Percentiles rank a stretch among this genome's conserved stretches.
phyloP scores from a whole-genome alignment of 129 eudicot genomes.

The Oenanthe sinensis region DNA sequence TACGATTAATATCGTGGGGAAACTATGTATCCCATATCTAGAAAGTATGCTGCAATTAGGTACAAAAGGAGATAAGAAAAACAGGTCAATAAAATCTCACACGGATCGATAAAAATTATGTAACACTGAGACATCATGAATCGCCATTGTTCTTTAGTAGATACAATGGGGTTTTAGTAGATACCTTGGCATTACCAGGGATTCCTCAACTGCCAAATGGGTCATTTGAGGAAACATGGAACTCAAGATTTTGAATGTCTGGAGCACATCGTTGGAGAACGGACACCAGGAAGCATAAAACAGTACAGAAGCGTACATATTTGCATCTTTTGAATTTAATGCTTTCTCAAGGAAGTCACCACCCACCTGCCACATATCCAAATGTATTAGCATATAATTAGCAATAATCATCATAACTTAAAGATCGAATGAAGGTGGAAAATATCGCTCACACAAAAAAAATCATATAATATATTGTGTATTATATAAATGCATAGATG shows the following conservation, averaged over 20 bases:
- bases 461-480: not conserved
- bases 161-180: not conserved
- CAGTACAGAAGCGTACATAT: slow-evolving; percentile 31
- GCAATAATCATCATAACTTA: not conserved
- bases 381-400: not conserved
- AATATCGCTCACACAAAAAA: not conserved
- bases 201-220: slow-evolving; percentile 43
- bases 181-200: slow-evolving; percentile 48
- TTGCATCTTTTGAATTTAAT: slow-evolving; percentile 19
- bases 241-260: slow-evolving; percentile 34
- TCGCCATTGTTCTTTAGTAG: not conserved
- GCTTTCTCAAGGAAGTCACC: slow-evolving; percentile 40
- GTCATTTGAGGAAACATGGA: slow-evolving; percentile 52
- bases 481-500: not conserved
- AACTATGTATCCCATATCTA: slow-evolving; percentile 51
- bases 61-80: slow-evolving; percentile 1
- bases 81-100: not conserved
- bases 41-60: slow-evolving; percentile 43
- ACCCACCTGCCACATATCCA: slow-evolving; percentile 26
- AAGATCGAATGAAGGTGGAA: not conserved
- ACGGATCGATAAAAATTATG: not conserved
- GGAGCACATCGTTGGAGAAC: slow-evolving; percentile 25
- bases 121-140: not conserved
- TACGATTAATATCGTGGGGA: slow-evolving; percentile 45
- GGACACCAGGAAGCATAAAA: slow-evolving; percentile 58